Conservation (phyloP, 371 early-diverging fungal species). For the Dichotomocladium elegans region DNA sequence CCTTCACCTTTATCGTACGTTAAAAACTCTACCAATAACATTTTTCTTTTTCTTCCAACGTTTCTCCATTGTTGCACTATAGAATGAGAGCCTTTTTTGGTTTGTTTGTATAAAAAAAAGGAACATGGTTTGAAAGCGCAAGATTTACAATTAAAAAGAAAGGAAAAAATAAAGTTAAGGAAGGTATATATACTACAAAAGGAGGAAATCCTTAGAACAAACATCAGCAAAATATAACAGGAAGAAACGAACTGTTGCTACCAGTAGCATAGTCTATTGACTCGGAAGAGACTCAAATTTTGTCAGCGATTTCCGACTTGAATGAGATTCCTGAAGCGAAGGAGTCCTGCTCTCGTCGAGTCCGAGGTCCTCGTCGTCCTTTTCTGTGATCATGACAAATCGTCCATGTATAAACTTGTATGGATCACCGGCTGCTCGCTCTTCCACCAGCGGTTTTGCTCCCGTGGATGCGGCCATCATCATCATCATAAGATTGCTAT, state of each 20-base stretch:
- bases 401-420: constrained; percentile 14
- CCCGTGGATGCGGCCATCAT: not conserved
- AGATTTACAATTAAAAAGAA: not conserved
- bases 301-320: constrained; percentile 15
- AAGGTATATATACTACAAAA: not conserved
- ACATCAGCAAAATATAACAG: too few species aligned
- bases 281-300: constrained; percentile 5
- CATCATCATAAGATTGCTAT: not conserved
- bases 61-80: too few species aligned
- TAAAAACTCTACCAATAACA: too few species aligned
- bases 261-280: not conserved
- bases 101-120: too few species aligned
- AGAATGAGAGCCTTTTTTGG: too few species aligned
- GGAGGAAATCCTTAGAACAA: too few species aligned
- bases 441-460: not conserved
- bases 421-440: not conserved
- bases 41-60: too few species aligned
- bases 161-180: not conserved
- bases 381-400: constrained; percentile 14
- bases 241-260: not conserved
- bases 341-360: constrained; percentile 10
- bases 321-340: constrained; percentile 15
- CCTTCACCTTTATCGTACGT: not conserved
- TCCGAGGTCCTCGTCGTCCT: constrained; percentile 9
- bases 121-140: not conserved